Base-by-base conservation (phyloP, 2,329 filamentous ascomycete species). In the Fusarium mundagurra region DNA sequence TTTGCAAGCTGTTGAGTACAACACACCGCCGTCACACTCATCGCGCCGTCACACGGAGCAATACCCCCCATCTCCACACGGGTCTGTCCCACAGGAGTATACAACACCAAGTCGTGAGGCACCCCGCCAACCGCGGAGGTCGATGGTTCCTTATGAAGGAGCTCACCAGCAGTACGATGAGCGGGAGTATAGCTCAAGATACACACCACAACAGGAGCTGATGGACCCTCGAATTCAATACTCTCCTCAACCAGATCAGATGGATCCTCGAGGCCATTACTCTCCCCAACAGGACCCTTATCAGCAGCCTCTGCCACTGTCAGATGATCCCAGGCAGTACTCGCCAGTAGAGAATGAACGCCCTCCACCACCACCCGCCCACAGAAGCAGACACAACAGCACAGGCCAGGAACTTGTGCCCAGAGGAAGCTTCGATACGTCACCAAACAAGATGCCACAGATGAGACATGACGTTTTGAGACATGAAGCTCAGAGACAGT, bases 401-500 rank as follows among this genome's bases (percentile, higher is more conserved):
- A 83, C 82, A 44, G 76, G 84, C 16, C 82, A 85, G 62, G 87
- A 88, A 31, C 72, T 82, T 47, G 76, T 82, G 8, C 81, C 83
- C 33, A 85, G 85, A 57, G 78, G 77, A 55, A 81, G 81, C 51
- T 85, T 82, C 62, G 87, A 89, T 36, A 69, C 78, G 8, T 80
- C 83, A 6, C 79, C 83, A 24, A 82, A 82, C 44, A 88, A 87
- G 75, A 81, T 82, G 7, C 82, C 83, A 4, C 83, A 83, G 5
- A 90, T 91, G 88, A 85, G 88, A 63, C 88, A 90, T 48, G 89
- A 90, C 63, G 88, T 91, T 17, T 78, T 91, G 70, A 85, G 86
- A 67, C 88, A 82, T 61, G 88, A 90, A 76, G 89, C 89, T 8
- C 89, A 90, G 76, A 84, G 89, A 47, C 83, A 88, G 47, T 88